Evolutionary conservation across 345 rosid genomes (phyloP).

Genomic region (Euphorbia peplus): DNA sequence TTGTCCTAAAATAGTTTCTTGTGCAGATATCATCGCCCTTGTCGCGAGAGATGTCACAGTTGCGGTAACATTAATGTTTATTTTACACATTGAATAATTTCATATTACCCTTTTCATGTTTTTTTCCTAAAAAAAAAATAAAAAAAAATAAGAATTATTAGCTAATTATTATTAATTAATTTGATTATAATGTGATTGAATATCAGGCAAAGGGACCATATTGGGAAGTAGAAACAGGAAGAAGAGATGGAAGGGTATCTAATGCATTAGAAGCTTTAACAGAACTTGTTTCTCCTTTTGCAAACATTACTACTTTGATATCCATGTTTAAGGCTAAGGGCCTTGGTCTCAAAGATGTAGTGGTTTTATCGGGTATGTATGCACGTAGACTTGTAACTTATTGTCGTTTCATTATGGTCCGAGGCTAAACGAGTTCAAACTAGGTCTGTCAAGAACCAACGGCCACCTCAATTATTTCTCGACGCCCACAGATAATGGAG

Average conservation of each 20-base stretch:
- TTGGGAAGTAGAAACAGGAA: conserved; percentile 59
- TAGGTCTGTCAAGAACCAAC: too few relatives aligned
- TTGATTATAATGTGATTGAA: neutral
- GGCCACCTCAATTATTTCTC: too few relatives aligned
- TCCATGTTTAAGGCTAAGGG: conserved; percentile 32
- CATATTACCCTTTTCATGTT: too few relatives aligned
- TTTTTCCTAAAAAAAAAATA: too few relatives aligned
- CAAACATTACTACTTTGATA: conserved; percentile 37
- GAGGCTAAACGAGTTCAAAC: too few relatives aligned
- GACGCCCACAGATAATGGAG: too few relatives aligned
- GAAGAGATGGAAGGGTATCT: conserved; percentile 65
- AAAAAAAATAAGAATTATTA: too few relatives aligned
- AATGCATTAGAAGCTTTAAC: conserved; percentile 23
- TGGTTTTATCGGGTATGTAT: conserved; percentile 46
- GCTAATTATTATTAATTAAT: too few relatives aligned
- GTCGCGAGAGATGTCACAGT: conserved; percentile 53
- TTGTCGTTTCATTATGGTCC: too few relatives aligned
- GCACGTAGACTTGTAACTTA: too few relatives aligned
- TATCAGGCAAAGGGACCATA: conserved; percentile 39
- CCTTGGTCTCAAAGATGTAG: conserved; percentile 48
- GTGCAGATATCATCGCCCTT: conserved; percentile 68
- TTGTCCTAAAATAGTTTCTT: conserved; percentile 77
- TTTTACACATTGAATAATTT: neutral
- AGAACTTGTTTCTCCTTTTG: conserved; percentile 36
- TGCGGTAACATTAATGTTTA: conserved; percentile 29